Evolutionary conservation across 2,329 filamentous ascomycete genomes (phyloP).

Genomic region (Tympanopsis confertula): DNA sequence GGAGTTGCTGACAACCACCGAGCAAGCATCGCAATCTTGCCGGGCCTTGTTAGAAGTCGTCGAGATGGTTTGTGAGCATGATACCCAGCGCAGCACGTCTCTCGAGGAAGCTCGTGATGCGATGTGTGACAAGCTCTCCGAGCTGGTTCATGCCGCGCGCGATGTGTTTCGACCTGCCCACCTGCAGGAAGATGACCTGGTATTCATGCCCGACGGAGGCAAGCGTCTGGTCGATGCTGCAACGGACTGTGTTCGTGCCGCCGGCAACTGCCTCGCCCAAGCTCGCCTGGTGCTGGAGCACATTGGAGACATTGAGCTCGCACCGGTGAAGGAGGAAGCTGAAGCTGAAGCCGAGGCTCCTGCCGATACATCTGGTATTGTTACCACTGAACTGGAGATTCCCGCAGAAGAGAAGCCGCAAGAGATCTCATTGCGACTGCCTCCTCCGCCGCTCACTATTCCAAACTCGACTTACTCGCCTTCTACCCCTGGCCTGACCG

Average conservation of each 20-base stretch:
- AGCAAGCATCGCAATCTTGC: constrained; percentile 73
- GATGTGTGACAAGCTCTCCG: constrained; percentile 71
- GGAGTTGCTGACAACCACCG: constrained; percentile 71
- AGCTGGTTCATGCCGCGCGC: constrained; percentile 69
- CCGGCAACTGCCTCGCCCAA: constrained; percentile 82
- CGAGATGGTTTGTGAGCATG: constrained; percentile 71
- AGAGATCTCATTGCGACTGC: not conserved
- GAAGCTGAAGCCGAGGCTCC: constrained; percentile 36
- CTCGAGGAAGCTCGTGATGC: constrained; percentile 59
- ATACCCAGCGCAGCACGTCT: constrained; percentile 52
- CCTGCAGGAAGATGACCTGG: constrained; percentile 44
- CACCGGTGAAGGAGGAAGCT: constrained; percentile 34
- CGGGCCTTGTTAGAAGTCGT: constrained; percentile 69
- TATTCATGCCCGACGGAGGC: constrained; percentile 72
- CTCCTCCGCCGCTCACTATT: not conserved
- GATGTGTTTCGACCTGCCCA: constrained; percentile 65
- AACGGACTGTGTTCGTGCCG: constrained; percentile 77
- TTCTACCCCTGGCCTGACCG: constrained; percentile 1
- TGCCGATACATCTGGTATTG: not conserved
- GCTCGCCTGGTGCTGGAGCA: constrained; percentile 75
- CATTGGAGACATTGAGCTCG: constrained; percentile 81
- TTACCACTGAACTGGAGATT: not conserved
- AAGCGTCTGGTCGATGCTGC: constrained; percentile 65
- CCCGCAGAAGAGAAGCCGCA: no score
- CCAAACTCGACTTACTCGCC: not conserved